These are phyloP conservation scores for Yamadazyma membranifaciens DNA, from an alignment of 1,139 yeast species.

Conservation along the genomic window DNA sequence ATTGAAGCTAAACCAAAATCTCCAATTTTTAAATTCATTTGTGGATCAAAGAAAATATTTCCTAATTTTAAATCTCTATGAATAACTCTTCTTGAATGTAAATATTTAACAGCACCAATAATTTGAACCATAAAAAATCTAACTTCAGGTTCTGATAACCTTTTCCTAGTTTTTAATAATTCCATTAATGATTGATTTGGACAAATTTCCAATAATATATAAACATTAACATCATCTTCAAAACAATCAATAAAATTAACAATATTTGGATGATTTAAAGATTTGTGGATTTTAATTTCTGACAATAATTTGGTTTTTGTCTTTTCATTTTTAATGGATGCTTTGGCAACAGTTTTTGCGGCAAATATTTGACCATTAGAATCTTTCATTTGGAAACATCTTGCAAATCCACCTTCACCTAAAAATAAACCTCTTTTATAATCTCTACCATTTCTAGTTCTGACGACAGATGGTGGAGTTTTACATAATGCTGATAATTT, in stretches of 20 bases:
- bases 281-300: conserved; percentile 93
- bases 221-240: conserved; percentile 92
- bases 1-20: conserved; percentile 96
- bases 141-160: conserved; percentile 87
- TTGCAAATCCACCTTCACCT: conserved; percentile 99
- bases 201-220: conserved; percentile 90
- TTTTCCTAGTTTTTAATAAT: conserved; percentile 76
- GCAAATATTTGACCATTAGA: conserved; percentile 86
- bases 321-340: conserved; percentile 86
- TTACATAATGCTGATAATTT: conserved; percentile 85
- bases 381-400: conserved; percentile 96
- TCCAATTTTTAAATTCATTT: conserved; percentile 91
- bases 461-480: conserved; percentile 90
- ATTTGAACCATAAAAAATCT: conserved; percentile 89
- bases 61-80: conserved; percentile 95
- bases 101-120: conserved; percentile 88
- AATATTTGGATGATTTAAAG: conserved; percentile 83
- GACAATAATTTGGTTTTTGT: conserved; percentile 85
- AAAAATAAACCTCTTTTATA: conserved; percentile 87
- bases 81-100: conserved; percentile 90
- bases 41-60: conserved; percentile 87
- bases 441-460: conserved; percentile 83
- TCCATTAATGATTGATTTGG: conserved; percentile 94
- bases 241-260: conserved; percentile 93
- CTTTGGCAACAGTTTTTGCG: conserved; percentile 97